These are phyloP conservation scores for Dalbergia cochinchinensis DNA, from an alignment of 306 rosid species.

Conservation along the genomic window DNA sequence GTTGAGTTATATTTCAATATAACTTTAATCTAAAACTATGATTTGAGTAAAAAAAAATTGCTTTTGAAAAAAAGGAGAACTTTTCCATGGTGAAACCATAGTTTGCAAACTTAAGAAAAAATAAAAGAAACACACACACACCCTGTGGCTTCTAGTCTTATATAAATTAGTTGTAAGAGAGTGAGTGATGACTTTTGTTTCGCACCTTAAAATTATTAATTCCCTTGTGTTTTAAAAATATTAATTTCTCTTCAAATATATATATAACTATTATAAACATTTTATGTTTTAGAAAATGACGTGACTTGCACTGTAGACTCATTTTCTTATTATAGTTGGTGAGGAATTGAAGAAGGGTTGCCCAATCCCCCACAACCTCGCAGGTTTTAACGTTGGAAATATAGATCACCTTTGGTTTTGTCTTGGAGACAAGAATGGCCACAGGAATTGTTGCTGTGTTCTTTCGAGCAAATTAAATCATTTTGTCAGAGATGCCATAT, in stretches of 20 bases:
- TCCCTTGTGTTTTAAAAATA: background rate
- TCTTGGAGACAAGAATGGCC: background rate
- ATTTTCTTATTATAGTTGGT: constrained; percentile 4
- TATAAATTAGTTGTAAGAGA: no score
- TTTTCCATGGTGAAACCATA: no score
- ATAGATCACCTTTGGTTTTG: background rate
- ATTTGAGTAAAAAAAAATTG: no score
- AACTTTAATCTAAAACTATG: no score
- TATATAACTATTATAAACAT: no score
- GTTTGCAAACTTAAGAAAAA: no score
- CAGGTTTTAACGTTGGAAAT: background rate
- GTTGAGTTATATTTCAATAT: no score
- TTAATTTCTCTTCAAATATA: background rate
- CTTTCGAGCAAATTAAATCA: background rate
- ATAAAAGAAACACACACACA: no score
- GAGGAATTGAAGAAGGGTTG: constrained; percentile 32
- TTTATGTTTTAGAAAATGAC: background rate
- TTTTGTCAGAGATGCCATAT: background rate
- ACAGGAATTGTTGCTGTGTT: background rate
- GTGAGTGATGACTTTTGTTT: no score
- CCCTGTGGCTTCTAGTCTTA: no score
- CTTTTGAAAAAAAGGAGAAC: no score
- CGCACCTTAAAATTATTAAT: no score
- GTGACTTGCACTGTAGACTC: background rate
- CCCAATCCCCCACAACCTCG: background rate